Conservation (phyloP, 1,284 basidiomycete genomes). For the Cystobasidiaceae sp. region DNA sequence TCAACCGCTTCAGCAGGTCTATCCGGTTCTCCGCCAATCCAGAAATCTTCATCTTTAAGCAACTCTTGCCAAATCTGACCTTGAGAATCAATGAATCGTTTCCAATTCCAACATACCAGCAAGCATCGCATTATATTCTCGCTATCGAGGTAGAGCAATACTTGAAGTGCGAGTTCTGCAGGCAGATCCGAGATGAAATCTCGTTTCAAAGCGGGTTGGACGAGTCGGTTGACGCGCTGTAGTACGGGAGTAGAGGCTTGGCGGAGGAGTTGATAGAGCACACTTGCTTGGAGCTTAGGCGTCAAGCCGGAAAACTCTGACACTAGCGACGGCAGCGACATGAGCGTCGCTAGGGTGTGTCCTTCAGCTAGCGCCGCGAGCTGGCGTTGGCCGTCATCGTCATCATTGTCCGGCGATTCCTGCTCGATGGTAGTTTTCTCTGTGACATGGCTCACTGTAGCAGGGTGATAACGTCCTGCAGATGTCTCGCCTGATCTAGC, state of each 20-base stretch:
- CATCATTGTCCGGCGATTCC: not conserved
- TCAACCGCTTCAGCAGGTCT: not conserved
- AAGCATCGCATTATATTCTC: slow-evolving; percentile 53
- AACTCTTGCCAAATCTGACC: slow-evolving; percentile 76
- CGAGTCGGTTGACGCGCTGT: slow-evolving; percentile 70
- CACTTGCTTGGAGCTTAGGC: slow-evolving; percentile 69
- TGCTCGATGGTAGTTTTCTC: slow-evolving; percentile 2
- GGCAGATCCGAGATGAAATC: slow-evolving; percentile 81
- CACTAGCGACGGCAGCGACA: slow-evolving; percentile 70
- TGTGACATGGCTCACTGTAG: too few relatives aligned
- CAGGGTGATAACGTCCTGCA: too few relatives aligned
- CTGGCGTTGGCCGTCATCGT: not conserved
- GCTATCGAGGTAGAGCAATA: slow-evolving; percentile 70
- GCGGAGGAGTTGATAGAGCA: slow-evolving; percentile 73
- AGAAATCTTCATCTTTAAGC: slow-evolving; percentile 67
- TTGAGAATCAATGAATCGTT: slow-evolving; percentile 74
- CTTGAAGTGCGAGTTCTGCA: slow-evolving; percentile 72
- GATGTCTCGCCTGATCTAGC: too few relatives aligned
- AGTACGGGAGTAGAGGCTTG: slow-evolving; percentile 77
- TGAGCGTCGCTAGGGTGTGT: slow-evolving; percentile 59
- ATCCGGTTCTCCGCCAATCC: slow-evolving; percentile 59
- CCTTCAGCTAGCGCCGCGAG: slow-evolving; percentile 6
- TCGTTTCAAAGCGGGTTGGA: slow-evolving; percentile 74
- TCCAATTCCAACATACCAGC: slow-evolving; percentile 74
- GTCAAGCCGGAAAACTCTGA: slow-evolving; percentile 67